Evolutionary conservation across 148 eudicot species (phyloP).

Genomic region (Cornus florida): DNA sequence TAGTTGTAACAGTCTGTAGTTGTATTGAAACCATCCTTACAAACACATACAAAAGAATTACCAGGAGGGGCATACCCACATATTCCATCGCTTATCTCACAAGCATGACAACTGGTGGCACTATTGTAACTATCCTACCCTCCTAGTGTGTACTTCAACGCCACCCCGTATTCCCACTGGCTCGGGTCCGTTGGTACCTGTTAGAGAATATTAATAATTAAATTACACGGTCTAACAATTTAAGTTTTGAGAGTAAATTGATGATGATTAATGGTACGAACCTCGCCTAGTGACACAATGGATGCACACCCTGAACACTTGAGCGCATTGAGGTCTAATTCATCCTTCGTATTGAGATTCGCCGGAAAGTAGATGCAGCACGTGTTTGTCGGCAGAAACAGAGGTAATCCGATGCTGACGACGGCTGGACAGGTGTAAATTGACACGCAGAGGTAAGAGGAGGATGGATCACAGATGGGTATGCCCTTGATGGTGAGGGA

Average conservation of each 20-base stretch:
- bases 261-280: too few species aligned
- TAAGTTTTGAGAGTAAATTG: too few species aligned
- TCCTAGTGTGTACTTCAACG: slow-evolving; percentile 18
- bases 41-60: slow-evolving; percentile 22
- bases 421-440: slow-evolving; percentile 19
- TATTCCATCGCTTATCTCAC: slow-evolving; percentile 16
- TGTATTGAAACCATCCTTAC: slow-evolving; percentile 17
- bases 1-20: slow-evolving; percentile 12
- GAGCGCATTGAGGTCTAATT: slow-evolving; percentile 7
- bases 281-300: slow-evolving; percentile 13
- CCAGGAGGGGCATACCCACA: slow-evolving; percentile 25
- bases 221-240: too few species aligned
- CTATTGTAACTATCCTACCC: slow-evolving; percentile 17
- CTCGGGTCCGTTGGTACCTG: slow-evolving; percentile 13
- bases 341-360: slow-evolving; percentile 11
- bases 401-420: not conserved
- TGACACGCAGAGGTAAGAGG: slow-evolving; percentile 12
- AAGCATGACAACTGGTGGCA: slow-evolving; percentile 12
- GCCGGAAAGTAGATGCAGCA: slow-evolving; percentile 27
- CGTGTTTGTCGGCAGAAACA: slow-evolving; percentile 12
- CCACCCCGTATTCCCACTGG: slow-evolving; percentile 23
- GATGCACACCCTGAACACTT: slow-evolving; percentile 16
- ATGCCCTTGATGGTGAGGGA: slow-evolving; percentile 7
- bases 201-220: too few species aligned
- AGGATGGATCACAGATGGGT: slow-evolving; percentile 11